A percentile compares a stretch with the other conserved stretches of the same genome.
Conservation (phyloP, 2,329 filamentous ascomycete species). For the Cladorrhinum sp. region DNA sequence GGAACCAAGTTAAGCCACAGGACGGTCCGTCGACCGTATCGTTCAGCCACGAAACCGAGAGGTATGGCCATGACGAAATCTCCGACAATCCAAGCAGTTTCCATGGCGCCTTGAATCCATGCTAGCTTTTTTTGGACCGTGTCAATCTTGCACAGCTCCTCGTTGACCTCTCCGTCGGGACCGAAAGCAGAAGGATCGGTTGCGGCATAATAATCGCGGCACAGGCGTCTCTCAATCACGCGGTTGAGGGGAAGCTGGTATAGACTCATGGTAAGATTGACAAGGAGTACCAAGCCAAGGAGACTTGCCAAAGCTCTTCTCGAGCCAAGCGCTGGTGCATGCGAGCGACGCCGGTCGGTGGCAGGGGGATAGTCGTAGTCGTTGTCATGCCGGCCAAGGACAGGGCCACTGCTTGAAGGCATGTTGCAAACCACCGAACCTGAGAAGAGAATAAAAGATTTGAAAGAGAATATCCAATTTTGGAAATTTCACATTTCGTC, state of each 20-base stretch:
- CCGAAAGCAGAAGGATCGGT: slow-evolving; percentile 38
- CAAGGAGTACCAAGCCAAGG: slow-evolving; percentile 42
- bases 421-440: background rate
- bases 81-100: slow-evolving; percentile 48
- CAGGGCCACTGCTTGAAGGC: background rate
- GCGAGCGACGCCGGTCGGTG: background rate
- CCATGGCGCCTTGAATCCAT: slow-evolving; percentile 50
- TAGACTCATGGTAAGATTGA: slow-evolving; percentile 47
- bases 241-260: slow-evolving; percentile 48
- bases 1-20: slow-evolving; percentile 45
- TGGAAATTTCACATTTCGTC: background rate
- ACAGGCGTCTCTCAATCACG: slow-evolving; percentile 47
- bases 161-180: slow-evolving; percentile 42
- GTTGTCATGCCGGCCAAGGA: background rate
- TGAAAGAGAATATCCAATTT: background rate
- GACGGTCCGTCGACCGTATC: slow-evolving; percentile 39
- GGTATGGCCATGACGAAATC: slow-evolving; percentile 51
- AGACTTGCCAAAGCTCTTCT: slow-evolving; percentile 23
- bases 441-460: background rate
- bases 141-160: slow-evolving; percentile 54
- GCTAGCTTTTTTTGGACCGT: slow-evolving; percentile 50
- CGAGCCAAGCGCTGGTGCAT: background rate
- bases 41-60: slow-evolving; percentile 44
- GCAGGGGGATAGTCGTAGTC: background rate
- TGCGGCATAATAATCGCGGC: slow-evolving; percentile 46